These are phyloP conservation scores for Solanum appendiculatum DNA, from an alignment of 257 asterid genomes.

Conservation along the genomic window DNA sequence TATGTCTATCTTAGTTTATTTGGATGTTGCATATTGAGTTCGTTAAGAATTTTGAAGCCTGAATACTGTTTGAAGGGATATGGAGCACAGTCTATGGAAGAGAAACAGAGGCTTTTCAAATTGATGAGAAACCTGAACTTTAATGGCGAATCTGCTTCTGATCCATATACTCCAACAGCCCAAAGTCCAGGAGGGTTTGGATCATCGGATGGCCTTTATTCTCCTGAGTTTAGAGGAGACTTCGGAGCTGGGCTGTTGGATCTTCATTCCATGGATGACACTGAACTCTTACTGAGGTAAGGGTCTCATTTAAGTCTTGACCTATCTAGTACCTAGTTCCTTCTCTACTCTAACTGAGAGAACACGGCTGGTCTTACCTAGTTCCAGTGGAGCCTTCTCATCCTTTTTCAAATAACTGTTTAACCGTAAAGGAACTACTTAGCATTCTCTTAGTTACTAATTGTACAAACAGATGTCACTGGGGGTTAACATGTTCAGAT, in stretches of 20 bases:
- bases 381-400: background rate
- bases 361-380: background rate
- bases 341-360: background rate
- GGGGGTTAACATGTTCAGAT: background rate
- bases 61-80: constrained; percentile 38
- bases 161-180: constrained; percentile 67
- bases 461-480: background rate
- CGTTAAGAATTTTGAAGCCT: background rate
- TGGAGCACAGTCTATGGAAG: constrained; percentile 97
- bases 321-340: background rate
- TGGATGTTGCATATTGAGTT: background rate
- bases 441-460: background rate
- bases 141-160: constrained; percentile 78
- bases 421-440: background rate
- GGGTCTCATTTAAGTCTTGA: background rate
- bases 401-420: background rate
- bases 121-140: constrained; percentile 95
- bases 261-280: constrained; percentile 97
- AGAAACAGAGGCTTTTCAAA: constrained; percentile 92
- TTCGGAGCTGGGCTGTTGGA: constrained; percentile 99
- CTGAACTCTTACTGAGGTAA: constrained; percentile 97
- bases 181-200: constrained; percentile 67
- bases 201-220: constrained; percentile 55
- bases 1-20: background rate
- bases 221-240: constrained; percentile 93